Evolutionary conservation across 805 yeast species (phyloP).

Genomic region (Candida vartiovaarae): DNA sequence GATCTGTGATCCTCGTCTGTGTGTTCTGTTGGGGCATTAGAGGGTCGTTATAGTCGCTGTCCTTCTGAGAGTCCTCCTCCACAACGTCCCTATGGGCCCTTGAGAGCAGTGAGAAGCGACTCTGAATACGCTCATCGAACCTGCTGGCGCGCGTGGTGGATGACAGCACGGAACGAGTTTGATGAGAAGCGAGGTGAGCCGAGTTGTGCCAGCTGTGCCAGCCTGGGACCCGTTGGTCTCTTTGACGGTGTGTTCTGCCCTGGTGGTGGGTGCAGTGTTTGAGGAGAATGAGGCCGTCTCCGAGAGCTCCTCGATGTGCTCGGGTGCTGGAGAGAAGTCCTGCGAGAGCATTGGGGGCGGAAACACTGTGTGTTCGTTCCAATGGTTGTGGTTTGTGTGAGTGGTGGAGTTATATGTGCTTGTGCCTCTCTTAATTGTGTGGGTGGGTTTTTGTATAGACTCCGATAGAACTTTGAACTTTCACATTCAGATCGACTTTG

Average conservation of each 20-base stretch:
- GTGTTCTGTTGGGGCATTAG: no score
- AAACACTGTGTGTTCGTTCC: no score
- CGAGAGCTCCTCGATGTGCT: neutral
- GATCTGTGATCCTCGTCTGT: constrained; percentile 1
- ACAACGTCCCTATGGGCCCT: neutral
- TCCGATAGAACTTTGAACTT: no score
- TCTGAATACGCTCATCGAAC: constrained; percentile 18
- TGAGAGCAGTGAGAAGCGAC: constrained; percentile 11
- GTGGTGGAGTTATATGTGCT: no score
- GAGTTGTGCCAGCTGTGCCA: neutral
- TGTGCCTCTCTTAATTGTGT: no score
- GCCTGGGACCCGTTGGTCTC: neutral
- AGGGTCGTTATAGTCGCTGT: no score
- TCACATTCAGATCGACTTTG: no score
- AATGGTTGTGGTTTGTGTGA: no score
- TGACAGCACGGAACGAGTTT: constrained; percentile 10
- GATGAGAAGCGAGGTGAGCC: constrained; percentile 11
- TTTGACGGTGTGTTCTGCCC: constrained; percentile 8
- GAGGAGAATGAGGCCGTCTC: constrained; percentile 6
- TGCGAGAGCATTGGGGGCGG: neutral
- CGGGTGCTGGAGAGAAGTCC: neutral
- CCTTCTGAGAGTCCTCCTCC: neutral
- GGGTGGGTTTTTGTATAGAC: no score
- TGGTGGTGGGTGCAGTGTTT: neutral
- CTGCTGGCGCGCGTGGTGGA: constrained; percentile 5